Evolutionary conservation across 768 basidiomycete genomes (phyloP).

Genomic region (Galerina marginata): DNA sequence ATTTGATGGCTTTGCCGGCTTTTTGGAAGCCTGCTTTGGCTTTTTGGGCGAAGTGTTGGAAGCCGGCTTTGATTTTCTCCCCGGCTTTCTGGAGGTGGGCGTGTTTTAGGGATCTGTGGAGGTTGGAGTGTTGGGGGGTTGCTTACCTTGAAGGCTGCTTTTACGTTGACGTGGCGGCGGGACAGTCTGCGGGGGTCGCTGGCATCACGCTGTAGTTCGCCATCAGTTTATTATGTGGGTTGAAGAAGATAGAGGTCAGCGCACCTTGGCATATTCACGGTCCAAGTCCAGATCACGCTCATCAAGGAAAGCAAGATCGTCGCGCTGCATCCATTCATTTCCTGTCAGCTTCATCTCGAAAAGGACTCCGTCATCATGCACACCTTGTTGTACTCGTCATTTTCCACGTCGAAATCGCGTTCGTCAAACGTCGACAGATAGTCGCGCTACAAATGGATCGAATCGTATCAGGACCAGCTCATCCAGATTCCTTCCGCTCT

Average conservation of each 20-base stretch:
- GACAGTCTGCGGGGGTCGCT: neutral
- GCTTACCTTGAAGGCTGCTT: neutral
- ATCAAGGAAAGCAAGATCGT: neutral
- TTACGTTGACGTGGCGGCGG: neutral
- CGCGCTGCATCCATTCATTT: too few species aligned
- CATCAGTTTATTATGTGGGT: too few species aligned
- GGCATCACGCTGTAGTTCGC: neutral
- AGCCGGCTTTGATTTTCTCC: neutral
- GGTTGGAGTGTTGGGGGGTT: too few species aligned
- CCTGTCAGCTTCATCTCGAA: too few species aligned
- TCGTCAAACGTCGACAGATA: neutral
- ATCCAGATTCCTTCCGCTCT: too few species aligned
- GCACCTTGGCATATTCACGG: neutral
- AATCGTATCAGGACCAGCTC: too few species aligned
- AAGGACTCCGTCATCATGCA: neutral
- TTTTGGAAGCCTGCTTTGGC: slow-evolving; percentile 4
- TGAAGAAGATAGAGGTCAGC: neutral
- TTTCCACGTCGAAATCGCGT: neutral
- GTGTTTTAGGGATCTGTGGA: neutral
- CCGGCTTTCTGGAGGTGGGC: neutral
- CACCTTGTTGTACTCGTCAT: neutral
- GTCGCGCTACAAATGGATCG: too few species aligned
- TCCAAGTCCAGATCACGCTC: neutral
- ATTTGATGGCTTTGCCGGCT: slow-evolving; percentile 12
- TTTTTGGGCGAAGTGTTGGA: neutral